Evolutionary conservation across 345 rosid genomes (phyloP).

Genomic region (Eucalyptus guilfoylei): DNA sequence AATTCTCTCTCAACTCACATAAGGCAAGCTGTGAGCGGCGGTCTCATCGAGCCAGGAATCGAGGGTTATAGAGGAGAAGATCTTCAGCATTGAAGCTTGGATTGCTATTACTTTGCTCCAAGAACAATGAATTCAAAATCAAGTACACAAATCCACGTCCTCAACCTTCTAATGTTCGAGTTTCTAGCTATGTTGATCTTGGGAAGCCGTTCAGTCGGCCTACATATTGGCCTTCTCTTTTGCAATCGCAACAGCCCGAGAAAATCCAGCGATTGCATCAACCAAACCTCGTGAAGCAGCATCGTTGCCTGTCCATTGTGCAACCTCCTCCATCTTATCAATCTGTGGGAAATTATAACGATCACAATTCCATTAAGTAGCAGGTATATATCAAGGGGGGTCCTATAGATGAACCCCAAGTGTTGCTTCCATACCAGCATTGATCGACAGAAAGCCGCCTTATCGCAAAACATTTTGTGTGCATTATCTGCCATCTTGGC

Average conservation of each 20-base stretch:
- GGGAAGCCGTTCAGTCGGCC: no score
- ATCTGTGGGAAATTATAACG: slow-evolving; percentile 21
- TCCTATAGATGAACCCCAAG: neutral
- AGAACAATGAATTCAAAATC: no score
- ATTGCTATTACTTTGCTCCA: no score
- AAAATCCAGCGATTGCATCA: slow-evolving; percentile 83
- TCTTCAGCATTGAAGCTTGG: no score
- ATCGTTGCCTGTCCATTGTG: slow-evolving; percentile 96
- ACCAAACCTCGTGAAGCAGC: slow-evolving; percentile 74
- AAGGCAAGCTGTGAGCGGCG: no score
- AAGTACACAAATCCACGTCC: no score
- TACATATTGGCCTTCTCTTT: slow-evolving; percentile 73
- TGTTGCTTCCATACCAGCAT: slow-evolving; percentile 42
- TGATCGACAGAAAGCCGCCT: slow-evolving; percentile 86
- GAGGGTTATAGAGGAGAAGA: no score
- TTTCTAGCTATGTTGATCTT: no score
- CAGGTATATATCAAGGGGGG: neutral
- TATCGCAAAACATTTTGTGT: slow-evolving; percentile 70
- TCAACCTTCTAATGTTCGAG: no score
- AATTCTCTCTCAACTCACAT: no score
- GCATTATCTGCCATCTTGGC: slow-evolving; percentile 72
- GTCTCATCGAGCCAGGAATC: no score
- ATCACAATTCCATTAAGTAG: neutral
- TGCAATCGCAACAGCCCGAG: slow-evolving; percentile 83
- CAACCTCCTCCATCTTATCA: slow-evolving; percentile 86